These are phyloP conservation scores for Debaryomycetaceae sp. DNA, from an alignment of 1,139 yeast genomes.

Conservation along the genomic window DNA sequence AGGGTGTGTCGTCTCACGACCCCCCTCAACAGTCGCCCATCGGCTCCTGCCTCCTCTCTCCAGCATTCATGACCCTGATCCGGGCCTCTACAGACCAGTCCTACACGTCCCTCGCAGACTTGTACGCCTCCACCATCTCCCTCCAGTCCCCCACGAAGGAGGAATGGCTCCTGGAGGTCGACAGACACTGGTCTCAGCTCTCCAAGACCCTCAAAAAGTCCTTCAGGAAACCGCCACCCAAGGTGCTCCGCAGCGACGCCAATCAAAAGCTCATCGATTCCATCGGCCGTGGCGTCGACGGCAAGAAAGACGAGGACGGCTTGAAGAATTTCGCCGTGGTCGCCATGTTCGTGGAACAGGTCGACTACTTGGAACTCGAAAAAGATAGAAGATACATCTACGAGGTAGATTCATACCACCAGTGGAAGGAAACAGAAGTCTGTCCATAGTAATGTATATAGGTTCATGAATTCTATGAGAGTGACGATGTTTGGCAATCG, in stretches of 20 bases:
- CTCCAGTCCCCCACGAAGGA: conserved; percentile 49
- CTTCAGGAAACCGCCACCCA: conserved; percentile 73
- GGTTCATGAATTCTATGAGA: not conserved
- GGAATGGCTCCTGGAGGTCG: conserved; percentile 66
- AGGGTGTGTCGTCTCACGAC: not conserved
- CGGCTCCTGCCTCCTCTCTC: conserved; percentile 25
- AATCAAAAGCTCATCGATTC: conserved; percentile 60
- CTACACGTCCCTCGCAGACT: conserved; percentile 27
- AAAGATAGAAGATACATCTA: conserved; percentile 55
- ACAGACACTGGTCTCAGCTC: conserved; percentile 59
- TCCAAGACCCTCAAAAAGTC: conserved; percentile 59
- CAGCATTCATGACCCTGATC: conserved; percentile 13
- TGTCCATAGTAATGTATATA: conserved; percentile 48
- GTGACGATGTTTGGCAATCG: not conserved
- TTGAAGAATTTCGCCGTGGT: conserved; percentile 66
- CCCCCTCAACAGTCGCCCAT: conserved; percentile 12
- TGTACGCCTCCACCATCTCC: conserved; percentile 12
- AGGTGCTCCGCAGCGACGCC: conserved; percentile 53
- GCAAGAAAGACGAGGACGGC: conserved; percentile 66
- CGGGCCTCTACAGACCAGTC: conserved; percentile 16
- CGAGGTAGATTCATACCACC: conserved; percentile 52
- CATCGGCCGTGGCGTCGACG: conserved; percentile 80
- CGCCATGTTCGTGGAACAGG: conserved; percentile 66
- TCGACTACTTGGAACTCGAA: conserved; percentile 65
- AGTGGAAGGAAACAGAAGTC: conserved; percentile 74